Conservation (phyloP, 2,329 filamentous ascomycete species). For the Claviceps sorghi region DNA sequence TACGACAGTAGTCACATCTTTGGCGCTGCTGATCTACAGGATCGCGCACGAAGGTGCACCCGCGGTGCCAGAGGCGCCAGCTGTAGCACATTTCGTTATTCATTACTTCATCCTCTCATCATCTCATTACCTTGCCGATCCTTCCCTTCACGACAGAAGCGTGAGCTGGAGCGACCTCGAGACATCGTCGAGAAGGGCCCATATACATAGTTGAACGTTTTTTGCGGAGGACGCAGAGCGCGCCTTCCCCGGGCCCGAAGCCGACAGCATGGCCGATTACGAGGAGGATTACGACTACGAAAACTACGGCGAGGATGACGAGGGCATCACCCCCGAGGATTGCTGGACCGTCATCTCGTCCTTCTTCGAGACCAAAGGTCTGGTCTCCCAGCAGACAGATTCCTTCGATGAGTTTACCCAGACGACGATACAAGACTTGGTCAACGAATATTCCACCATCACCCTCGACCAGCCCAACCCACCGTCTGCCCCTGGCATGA, state of each 20-base stretch:
- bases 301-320: slow-evolving; percentile 52
- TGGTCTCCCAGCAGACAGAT: slow-evolving; percentile 94
- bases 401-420: slow-evolving; percentile 96
- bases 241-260: background rate
- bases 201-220: background rate
- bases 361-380: slow-evolving; percentile 90
- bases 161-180: background rate
- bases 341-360: slow-evolving; percentile 96
- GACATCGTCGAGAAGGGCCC: background rate
- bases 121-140: background rate
- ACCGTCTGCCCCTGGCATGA: slow-evolving; percentile 57
- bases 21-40: slow-evolving; percentile 9
- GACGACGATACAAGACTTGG: slow-evolving; percentile 85
- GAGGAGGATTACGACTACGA: slow-evolving; percentile 50
- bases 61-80: slow-evolving; percentile 19
- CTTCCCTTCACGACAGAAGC: background rate
- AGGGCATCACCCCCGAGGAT: slow-evolving; percentile 82
- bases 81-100: slow-evolving; percentile 8
- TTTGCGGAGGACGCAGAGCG: background rate
- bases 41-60: slow-evolving; percentile 17
- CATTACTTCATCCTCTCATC: background rate
- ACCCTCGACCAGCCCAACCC: slow-evolving; percentile 89
- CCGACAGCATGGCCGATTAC: slow-evolving; percentile 37
- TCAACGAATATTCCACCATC: slow-evolving; percentile 80
- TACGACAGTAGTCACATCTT: background rate